A percentile compares a stretch with the other conserved stretches of the same genome.
Conservation (phyloP, 2,329 filamentous ascomycete species). For the Xylogone sp. region DNA sequence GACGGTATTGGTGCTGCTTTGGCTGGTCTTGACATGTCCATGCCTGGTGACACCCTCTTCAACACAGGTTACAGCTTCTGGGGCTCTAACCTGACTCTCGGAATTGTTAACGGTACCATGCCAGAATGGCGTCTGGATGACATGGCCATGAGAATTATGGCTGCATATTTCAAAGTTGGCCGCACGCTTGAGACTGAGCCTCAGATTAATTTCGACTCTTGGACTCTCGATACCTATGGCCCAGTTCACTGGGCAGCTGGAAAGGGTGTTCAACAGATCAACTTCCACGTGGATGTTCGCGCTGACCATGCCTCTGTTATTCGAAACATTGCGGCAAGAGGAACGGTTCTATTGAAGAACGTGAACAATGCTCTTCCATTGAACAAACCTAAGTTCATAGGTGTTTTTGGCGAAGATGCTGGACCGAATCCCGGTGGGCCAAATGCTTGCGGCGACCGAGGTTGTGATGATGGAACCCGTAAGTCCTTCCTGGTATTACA, state of each 20-base stretch:
- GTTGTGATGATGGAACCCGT: conserved; percentile 58
- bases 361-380: conserved; percentile 66
- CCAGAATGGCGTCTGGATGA: conserved; percentile 87
- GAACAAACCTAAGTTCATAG: conserved; percentile 71
- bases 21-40: conserved; percentile 81
- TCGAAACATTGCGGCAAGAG: conserved; percentile 72
- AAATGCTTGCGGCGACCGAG: conserved; percentile 63
- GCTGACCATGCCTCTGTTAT: conserved; percentile 69
- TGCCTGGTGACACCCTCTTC: conserved; percentile 81
- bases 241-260: conserved; percentile 61
- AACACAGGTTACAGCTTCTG: conserved; percentile 61
- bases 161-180: conserved; percentile 65
- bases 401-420: conserved; percentile 79
- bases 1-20: conserved; percentile 61
- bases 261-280: conserved; percentile 63
- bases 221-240: conserved; percentile 74
- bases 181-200: conserved; percentile 38
- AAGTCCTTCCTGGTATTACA: conserved; percentile 38
- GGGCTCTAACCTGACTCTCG: conserved; percentile 84
- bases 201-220: conserved; percentile 80
- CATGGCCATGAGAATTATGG: conserved; percentile 82
- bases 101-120: conserved; percentile 83
- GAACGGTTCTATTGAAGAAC: conserved; percentile 90
- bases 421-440: conserved; percentile 70
- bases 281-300: conserved; percentile 82